phyloP scores from a whole-genome alignment of 768 basidiomycete genomes.

The Hydnum rufescens region DNA sequence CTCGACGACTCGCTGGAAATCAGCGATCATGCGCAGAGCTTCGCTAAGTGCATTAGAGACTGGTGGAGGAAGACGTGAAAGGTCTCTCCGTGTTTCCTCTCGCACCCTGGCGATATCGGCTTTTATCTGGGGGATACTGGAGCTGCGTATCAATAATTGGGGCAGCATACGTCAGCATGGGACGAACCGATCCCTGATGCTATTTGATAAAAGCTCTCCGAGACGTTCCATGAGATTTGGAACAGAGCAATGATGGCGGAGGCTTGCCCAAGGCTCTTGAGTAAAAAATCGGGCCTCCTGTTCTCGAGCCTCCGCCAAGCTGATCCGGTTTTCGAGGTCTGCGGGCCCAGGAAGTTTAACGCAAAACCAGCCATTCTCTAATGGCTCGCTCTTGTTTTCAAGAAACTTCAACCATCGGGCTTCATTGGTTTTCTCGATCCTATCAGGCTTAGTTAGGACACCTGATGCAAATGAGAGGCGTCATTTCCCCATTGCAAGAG shows the following conservation, averaged over 20 bases:
- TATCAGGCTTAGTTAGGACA: slow-evolving; percentile 56
- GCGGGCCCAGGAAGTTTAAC: slow-evolving; percentile 35
- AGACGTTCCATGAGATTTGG: slow-evolving; percentile 30
- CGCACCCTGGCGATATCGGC: neutral
- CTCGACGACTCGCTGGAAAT: neutral
- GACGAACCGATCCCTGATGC: slow-evolving; percentile 39
- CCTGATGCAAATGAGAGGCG: slow-evolving; percentile 26
- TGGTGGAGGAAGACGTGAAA: neutral
- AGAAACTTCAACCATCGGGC: slow-evolving; percentile 27
- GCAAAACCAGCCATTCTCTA: slow-evolving; percentile 40
- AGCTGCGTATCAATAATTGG: no score
- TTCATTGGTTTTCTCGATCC: slow-evolving; percentile 37
- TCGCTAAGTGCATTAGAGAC: neutral
- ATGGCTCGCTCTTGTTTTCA: slow-evolving; percentile 16
- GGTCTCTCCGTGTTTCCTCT: neutral
- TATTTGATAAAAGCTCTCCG: slow-evolving; percentile 38
- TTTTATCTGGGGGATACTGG: no score
- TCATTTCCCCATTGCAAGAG: neutral
- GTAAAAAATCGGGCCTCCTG: slow-evolving; percentile 38
- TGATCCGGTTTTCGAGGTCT: slow-evolving; percentile 30
- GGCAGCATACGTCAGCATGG: no score
- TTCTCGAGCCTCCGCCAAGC: slow-evolving; percentile 40
- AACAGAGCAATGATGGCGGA: slow-evolving; percentile 2
- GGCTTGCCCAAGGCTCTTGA: slow-evolving; percentile 7
- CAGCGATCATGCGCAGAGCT: neutral